Conservation (phyloP, 371 early-diverging fungal species). For the Fennellomyces sp. region DNA sequence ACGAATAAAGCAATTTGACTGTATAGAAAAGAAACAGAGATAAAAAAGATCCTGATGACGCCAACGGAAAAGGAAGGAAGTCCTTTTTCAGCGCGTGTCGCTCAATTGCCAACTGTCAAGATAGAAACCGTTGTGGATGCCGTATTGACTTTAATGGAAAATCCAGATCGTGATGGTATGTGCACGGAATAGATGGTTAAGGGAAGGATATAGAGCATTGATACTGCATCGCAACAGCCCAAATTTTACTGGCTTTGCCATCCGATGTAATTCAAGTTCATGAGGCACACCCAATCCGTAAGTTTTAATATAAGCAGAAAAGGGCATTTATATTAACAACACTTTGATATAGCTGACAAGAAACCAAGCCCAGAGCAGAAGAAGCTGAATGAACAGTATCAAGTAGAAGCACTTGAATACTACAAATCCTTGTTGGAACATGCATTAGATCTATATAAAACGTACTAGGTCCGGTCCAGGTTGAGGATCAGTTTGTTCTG, state of each 20-base stretch:
- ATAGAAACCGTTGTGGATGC: not conserved
- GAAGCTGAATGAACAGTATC: not conserved
- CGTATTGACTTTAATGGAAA: not conserved
- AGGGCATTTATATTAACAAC: too few relatives aligned
- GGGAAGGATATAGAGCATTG: too few relatives aligned
- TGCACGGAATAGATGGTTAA: too few relatives aligned
- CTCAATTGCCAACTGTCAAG: not conserved
- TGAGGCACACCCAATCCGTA: conserved; percentile 3
- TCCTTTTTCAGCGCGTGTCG: not conserved
- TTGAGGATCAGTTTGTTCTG: too few relatives aligned
- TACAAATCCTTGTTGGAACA: not conserved
- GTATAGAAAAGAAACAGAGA: too few relatives aligned
- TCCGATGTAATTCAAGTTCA: conserved; percentile 9
- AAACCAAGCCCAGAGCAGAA: not conserved
- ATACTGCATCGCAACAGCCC: too few relatives aligned
- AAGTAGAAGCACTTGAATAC: not conserved
- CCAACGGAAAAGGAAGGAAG: not conserved
- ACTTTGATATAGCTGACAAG: not conserved
- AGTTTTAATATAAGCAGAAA: too few relatives aligned
- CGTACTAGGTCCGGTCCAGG: too few relatives aligned
- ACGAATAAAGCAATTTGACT: too few relatives aligned
- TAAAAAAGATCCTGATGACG: too few relatives aligned
- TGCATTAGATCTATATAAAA: too few relatives aligned
- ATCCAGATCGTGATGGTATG: not conserved
- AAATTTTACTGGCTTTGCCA: conserved; percentile 23